Evolutionary conservation across 495 filamentous ascomycete genomes (phyloP).

Genomic region (Podospora comata): DNA sequence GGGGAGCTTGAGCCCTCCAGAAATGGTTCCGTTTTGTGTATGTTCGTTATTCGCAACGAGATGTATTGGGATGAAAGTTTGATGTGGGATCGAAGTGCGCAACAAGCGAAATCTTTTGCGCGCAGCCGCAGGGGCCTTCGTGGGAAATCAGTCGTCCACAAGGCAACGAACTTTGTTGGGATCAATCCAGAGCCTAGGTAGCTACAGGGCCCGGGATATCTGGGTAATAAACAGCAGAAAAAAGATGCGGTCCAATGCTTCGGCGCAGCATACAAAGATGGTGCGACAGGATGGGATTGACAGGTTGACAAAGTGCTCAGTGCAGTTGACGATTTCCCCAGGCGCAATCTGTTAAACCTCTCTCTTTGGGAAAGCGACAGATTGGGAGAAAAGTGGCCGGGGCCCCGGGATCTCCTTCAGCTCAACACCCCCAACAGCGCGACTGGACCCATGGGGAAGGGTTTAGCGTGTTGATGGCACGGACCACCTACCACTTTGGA

Average conservation of each 20-base stretch:
- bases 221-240: neutral
- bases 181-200: neutral
- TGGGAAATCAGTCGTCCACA: slow-evolving; percentile 3
- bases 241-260: slow-evolving; percentile 3
- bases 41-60: neutral
- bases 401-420: slow-evolving; percentile 20
- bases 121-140: slow-evolving; percentile 23
- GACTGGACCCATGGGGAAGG: slow-evolving; percentile 18
- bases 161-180: slow-evolving; percentile 6
- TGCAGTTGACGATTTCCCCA: slow-evolving; percentile 23
- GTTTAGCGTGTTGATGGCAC: slow-evolving; percentile 28
- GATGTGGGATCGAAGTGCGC: slow-evolving; percentile 12
- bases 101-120: slow-evolving; percentile 35
- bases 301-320: slow-evolving; percentile 15
- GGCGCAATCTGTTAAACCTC: slow-evolving; percentile 27
- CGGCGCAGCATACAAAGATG: slow-evolving; percentile 9
- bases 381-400: slow-evolving; percentile 29
- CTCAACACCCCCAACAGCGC: slow-evolving; percentile 23
- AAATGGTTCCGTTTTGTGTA: too few species aligned
- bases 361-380: slow-evolving; percentile 26
- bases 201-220: neutral
- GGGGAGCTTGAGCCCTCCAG: neutral
- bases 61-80: neutral
- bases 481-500: slow-evolving; percentile 19
- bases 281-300: neutral